Base-by-base conservation (phyloP, 2,329 filamentous ascomycete species). In the Sphaerulina musiva region DNA sequence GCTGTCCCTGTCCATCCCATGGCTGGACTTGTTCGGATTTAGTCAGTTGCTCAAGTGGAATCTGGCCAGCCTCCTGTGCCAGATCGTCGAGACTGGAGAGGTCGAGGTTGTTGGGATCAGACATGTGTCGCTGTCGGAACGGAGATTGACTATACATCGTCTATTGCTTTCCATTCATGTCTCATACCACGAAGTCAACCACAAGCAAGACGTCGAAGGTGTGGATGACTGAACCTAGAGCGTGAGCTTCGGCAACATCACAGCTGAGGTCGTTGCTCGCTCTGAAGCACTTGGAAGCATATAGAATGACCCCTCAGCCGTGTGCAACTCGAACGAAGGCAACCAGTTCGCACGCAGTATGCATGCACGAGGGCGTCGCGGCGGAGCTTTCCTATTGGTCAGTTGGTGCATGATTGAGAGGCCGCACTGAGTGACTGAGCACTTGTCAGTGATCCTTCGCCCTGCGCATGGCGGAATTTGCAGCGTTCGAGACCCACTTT, bases 391-490 rank as follows among this genome's bases (percentile, higher is more conserved):
- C 48, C 48, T 36, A 51, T 51, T 51, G 48, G 48, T 14, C 48
- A 51, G 34, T 32, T 51, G n/a, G 31, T 40, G 41, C 48, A 46
- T 46, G 45, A 31, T 6, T 46, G 12, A 46, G 48, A 51, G 48
- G 48, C 48, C 49, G 49, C 49, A 40, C 42, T 57, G 55, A 48
- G 42, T 45, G 40, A 40, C 42, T 57, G 55, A 45, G 47, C 17
- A 57, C 40, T 57, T 48, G 46, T 39, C 57, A 46, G 51, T 48
- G 48, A 26, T 38, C 49, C 46, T 54, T 20, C 47, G 41, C 45
- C 51, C 14, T 47, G 42, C 45, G 47, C 53, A 48, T 50, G 47
- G 36, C 23, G 41, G 32, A 29, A 51, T 40, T 34, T 8, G 44
- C 40, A 40, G 48, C 39, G 48, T 41, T 44, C 14, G 10, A 31